Evolutionary conservation across 345 rosid genomes (phyloP).

Genomic region (Dipteronia dyeriana): DNA sequence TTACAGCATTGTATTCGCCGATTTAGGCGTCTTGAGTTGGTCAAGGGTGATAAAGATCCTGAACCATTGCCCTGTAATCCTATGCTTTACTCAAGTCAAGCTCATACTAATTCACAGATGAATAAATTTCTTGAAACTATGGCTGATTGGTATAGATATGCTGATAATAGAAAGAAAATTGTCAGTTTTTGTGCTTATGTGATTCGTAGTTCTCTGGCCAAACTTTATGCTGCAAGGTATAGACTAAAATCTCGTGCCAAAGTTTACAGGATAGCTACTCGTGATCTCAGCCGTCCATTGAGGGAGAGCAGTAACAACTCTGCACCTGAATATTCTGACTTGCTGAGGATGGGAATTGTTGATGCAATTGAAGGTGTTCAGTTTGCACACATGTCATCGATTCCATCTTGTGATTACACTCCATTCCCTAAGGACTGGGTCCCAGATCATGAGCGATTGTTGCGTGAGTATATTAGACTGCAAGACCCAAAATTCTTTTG

Average conservation of each 20-base stretch:
- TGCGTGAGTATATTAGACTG: conserved; percentile 74
- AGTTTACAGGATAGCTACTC: conserved; percentile 80
- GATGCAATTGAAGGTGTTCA: conserved; percentile 95
- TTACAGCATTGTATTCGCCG: conserved; percentile 81
- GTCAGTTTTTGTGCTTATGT: conserved; percentile 97
- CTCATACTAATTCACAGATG: conserved; percentile 96
- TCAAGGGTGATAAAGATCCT: conserved; percentile 94
- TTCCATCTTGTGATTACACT: conserved; percentile 93
- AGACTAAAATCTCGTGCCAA: conserved; percentile 95
- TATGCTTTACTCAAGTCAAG: conserved; percentile 95
- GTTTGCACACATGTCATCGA: conserved; percentile 85
- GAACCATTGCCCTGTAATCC: conserved; percentile 95
- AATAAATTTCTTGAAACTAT: conserved; percentile 95
- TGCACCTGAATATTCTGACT: conserved; percentile 94
- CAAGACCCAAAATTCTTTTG: conserved; percentile 87
- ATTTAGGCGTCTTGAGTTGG: conserved; percentile 75
- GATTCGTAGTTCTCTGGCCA: conserved; percentile 91
- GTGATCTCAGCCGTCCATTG: conserved; percentile 81
- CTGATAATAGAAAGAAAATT: conserved; percentile 90
- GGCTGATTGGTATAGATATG: conserved; percentile 97
- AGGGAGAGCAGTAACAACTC: conserved; percentile 82
- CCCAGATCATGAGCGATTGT: conserved; percentile 77
- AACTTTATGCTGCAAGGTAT: conserved; percentile 94
- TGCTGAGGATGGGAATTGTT: conserved; percentile 92
- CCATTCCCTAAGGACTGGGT: conserved; percentile 90